A percentile compares a stretch with the other conserved stretches of the same genome.
Conservation (phyloP, 2,329 filamentous ascomycete genomes). For the Sphaerulina musiva region DNA sequence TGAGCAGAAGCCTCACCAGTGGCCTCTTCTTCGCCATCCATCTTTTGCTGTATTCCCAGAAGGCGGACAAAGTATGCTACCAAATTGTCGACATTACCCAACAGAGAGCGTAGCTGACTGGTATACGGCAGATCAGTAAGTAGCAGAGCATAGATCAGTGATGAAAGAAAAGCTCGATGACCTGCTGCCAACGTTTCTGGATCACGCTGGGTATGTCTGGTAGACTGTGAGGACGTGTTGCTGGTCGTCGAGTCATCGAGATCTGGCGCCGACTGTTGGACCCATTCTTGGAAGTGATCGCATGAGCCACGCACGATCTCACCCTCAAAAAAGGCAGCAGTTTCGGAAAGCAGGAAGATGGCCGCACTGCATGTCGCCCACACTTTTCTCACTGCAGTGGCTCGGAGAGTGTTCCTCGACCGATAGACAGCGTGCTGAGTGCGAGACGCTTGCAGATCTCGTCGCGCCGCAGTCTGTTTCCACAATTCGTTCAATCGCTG, state of each 20-base stretch:
- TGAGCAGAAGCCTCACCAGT: slow-evolving; percentile 59
- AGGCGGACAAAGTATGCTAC: slow-evolving; percentile 70
- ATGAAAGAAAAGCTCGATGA: slow-evolving; percentile 68
- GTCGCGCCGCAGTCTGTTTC: slow-evolving; percentile 72
- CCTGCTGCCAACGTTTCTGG: slow-evolving; percentile 77
- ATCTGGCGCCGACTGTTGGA: slow-evolving; percentile 14
- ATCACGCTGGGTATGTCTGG: slow-evolving; percentile 52
- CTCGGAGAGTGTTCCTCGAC: slow-evolving; percentile 56
- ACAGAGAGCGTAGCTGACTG: slow-evolving; percentile 57
- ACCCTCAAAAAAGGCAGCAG: slow-evolving; percentile 80
- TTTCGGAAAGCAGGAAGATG: slow-evolving; percentile 82
- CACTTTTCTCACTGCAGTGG: slow-evolving; percentile 65
- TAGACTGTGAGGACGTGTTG: neutral
- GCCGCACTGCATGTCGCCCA: slow-evolving; percentile 88
- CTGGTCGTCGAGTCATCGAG: neutral
- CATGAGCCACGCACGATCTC: slow-evolving; percentile 79
- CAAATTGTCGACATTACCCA: slow-evolving; percentile 73
- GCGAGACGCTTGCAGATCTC: slow-evolving; percentile 54
- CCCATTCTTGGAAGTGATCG: slow-evolving; percentile 71
- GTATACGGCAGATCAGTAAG: slow-evolving; percentile 60
- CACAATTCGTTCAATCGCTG: slow-evolving; percentile 78
- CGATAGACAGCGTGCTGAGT: slow-evolving; percentile 57
- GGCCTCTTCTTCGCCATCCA: slow-evolving; percentile 75
- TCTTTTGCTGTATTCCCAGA: slow-evolving; percentile 66
- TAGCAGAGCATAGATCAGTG: slow-evolving; percentile 60